Evolutionary conservation across 805 yeast species (phyloP), one percentile per base, ranked within the genome.

Genomic region (Candida arabinofermentans): DNA sequence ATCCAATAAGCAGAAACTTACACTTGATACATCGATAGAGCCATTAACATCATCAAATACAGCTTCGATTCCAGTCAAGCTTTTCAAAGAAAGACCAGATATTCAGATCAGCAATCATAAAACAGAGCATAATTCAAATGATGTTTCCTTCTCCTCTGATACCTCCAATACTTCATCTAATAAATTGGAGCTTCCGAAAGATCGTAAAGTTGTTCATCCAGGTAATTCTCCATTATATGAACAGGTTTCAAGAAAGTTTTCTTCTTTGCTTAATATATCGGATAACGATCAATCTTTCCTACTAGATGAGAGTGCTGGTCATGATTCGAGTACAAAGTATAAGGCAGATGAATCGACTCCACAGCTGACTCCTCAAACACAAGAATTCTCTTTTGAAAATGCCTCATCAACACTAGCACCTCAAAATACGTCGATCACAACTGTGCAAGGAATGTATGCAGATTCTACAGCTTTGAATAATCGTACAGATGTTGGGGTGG

Each of bases 211-310:
- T 7, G 16, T 21, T 7, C 14, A 30, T 17, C 22, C 39, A 7
- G 41, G 33, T 4, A 27, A 37, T 3, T 51, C 58, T 14, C 57
- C 58, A 4, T 43, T 55, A 4, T 55, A 53, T 35, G 51, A 47
- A 13, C 49, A 49, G 18, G 58, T 50, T 1, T 43, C 51, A 3
- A 47, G 49, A 18, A 55, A 51, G 24, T 40, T 53, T 13, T 40
- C 51, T 3, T 41, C 51, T 3, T 41, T 53, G 17, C 16, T 53
- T 30, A 41, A 43, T 18, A 37, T 44, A 8, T 40, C 48, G 4
- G 54, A 49, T 8, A 36, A 43, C 4, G 29, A 23, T 12, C 24
- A 27, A 14, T 13, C n/a, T 19, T 19, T 26, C 16, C 21, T 12
- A 19, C 13, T 24, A 13, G 36, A 37, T 23, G 19, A 24, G 22